Percentiles rank a stretch among this genome's conserved stretches.
Evolutionary conservation across 2,329 filamentous ascomycete genomes (phyloP).

Genomic region (Parastagonospora nodorum): DNA sequence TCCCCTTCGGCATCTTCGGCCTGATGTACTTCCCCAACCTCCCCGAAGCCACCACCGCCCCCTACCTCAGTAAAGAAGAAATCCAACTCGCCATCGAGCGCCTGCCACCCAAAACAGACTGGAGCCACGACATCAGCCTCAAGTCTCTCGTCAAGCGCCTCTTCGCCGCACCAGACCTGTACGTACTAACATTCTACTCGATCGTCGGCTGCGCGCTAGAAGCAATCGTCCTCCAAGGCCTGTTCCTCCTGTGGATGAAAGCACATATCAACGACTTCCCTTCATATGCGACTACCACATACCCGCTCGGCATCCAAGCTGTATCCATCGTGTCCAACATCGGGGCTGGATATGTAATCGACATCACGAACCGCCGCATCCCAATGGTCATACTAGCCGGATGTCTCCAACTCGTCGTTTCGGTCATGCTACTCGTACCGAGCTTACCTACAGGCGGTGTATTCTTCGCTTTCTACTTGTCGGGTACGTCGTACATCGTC

Average conservation of each 20-base stretch:
- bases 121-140: constrained; percentile 30
- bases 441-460: constrained; percentile 37
- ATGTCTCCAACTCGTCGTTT: constrained; percentile 40
- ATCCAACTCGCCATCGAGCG: constrained; percentile 31
- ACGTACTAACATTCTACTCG: constrained; percentile 49
- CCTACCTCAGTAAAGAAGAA: constrained; percentile 31
- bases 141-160: constrained; percentile 28
- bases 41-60: constrained; percentile 28
- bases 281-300: constrained; percentile 60
- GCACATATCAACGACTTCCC: constrained; percentile 27
- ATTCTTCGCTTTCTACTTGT: constrained; percentile 47
- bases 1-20: constrained; percentile 36
- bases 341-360: constrained; percentile 45
- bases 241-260: constrained; percentile 35
- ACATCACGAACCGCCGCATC: constrained; percentile 42
- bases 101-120: constrained; percentile 29
- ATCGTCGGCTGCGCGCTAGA: constrained; percentile 44
- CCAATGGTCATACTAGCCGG: constrained; percentile 45
- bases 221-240: constrained; percentile 36
- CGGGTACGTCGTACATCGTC: constrained; percentile 49
- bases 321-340: constrained; percentile 60
- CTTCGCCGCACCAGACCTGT: constrained; percentile 36
- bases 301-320: constrained; percentile 62
- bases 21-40: constrained; percentile 35
- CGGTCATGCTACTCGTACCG: constrained; percentile 42